These are phyloP conservation scores for Neofusicoccum kwambonambiense DNA, from an alignment of 2,329 filamentous ascomycete species.

Conservation along the genomic window DNA sequence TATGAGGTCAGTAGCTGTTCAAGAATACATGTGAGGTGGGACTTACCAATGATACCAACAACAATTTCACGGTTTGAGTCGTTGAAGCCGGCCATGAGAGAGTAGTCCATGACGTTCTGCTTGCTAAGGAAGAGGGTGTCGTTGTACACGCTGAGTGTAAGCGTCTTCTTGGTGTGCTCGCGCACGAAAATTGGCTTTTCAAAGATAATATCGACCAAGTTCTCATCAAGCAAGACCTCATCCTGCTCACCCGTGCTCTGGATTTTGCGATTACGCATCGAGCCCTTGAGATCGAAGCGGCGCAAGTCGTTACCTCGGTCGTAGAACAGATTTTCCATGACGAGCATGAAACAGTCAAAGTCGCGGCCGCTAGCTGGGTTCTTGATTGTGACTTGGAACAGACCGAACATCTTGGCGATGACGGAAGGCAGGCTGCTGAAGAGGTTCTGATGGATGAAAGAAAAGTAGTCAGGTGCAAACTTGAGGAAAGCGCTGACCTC, in stretches of 20 bases:
- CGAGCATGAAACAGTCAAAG: conserved; percentile 87
- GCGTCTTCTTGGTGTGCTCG: conserved; percentile 92
- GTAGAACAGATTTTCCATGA: conserved; percentile 99
- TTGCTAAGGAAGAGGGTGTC: conserved; percentile 92
- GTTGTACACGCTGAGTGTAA: conserved; percentile 92
- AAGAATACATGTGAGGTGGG: not conserved
- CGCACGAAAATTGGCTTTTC: conserved; percentile 93
- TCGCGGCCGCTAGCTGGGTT: conserved; percentile 89
- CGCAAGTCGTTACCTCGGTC: conserved; percentile 78
- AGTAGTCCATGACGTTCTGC: conserved; percentile 99
- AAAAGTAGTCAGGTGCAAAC: conserved; percentile 96
- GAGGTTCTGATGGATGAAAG: conserved; percentile 92
- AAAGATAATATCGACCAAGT: conserved; percentile 99
- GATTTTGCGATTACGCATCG: conserved; percentile 97
- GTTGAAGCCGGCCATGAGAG: conserved; percentile 96
- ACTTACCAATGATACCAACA: conserved; percentile 77
- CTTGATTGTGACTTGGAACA: conserved; percentile 97
- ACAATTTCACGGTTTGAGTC: conserved; percentile 86
- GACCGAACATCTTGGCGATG: conserved; percentile 98
- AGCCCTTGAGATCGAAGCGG: conserved; percentile 86
- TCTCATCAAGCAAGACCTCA: conserved; percentile 94
- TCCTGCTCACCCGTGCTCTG: conserved; percentile 93
- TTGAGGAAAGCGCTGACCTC: conserved; percentile 92
- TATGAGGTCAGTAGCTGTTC: not conserved
- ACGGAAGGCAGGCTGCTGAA: conserved; percentile 92